Percentiles rank a stretch among this genome's conserved stretches.
Evolutionary conservation across 768 basidiomycete genomes (phyloP).

Genomic region (Auriscalpium vulgare): DNA sequence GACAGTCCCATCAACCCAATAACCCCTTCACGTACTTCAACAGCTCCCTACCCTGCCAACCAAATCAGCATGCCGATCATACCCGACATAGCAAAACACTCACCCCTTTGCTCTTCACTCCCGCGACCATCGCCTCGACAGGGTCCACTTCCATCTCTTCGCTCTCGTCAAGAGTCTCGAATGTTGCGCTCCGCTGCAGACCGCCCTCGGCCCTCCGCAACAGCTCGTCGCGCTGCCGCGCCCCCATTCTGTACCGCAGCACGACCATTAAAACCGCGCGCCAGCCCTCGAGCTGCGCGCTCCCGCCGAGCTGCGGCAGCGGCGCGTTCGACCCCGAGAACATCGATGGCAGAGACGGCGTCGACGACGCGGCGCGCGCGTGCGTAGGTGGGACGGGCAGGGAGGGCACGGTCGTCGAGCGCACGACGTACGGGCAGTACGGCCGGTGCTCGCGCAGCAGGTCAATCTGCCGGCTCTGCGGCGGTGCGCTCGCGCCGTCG

Average conservation of each 20-base stretch:
- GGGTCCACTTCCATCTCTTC: constrained; percentile 29
- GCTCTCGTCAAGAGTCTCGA: constrained; percentile 25
- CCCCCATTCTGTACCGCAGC: constrained; percentile 55
- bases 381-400: constrained; percentile 27
- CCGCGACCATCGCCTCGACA: constrained; percentile 70
- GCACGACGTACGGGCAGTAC: constrained; percentile 78
- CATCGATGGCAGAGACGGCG: constrained; percentile 22
- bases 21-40: constrained; percentile 13
- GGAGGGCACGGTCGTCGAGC: constrained; percentile 57
- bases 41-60: constrained; percentile 36
- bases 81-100: constrained; percentile 20
- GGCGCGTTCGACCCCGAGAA: constrained; percentile 22
- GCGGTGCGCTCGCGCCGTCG: constrained; percentile 12
- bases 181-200: constrained; percentile 11
- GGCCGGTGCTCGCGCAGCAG: constrained; percentile 76
- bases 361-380: constrained; percentile 5
- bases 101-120: constrained; percentile 70
- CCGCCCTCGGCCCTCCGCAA: constrained; percentile 19
- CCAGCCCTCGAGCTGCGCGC: constrained; percentile 63
- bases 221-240: constrained; percentile 37
- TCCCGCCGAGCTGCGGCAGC: constrained; percentile 21
- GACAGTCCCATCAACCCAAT: constrained; percentile 1
- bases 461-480: constrained; percentile 48
- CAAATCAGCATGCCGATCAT: not conserved
- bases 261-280: constrained; percentile 66